Evolutionary conservation across 345 rosid species (phyloP).

Genomic region (Melaleuca quinquenervia): DNA sequence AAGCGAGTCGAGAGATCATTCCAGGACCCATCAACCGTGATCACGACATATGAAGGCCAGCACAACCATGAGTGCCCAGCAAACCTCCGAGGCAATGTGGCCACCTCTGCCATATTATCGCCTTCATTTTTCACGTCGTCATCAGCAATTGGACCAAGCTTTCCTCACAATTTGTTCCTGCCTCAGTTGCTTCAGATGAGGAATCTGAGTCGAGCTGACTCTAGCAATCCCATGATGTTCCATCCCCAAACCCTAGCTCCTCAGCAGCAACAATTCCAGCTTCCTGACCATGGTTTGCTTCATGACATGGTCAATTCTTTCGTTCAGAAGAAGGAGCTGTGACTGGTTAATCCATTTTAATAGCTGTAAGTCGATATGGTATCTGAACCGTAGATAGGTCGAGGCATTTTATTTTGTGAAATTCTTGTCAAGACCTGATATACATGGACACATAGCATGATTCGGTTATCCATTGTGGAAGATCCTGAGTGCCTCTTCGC

Average conservation of each 20-base stretch:
- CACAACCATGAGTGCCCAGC: conserved; percentile 1
- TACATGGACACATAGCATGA: neutral
- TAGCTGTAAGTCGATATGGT: neutral
- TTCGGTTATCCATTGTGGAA: neutral
- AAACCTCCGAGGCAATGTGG: neutral
- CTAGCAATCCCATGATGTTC: neutral
- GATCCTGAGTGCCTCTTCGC: neutral
- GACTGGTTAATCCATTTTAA: neutral
- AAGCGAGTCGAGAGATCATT: conserved; percentile 7
- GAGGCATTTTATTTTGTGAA: neutral
- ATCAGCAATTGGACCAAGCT: neutral
- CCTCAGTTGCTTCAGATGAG: neutral
- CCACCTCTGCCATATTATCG: neutral
- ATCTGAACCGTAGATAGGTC: neutral
- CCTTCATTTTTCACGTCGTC: neutral
- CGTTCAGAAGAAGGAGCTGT: neutral
- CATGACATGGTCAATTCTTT: neutral
- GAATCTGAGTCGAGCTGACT: neutral
- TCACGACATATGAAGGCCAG: conserved; percentile 7
- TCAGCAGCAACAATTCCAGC: neutral
- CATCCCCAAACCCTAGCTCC: neutral
- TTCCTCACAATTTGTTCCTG: neutral
- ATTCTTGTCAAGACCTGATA: neutral
- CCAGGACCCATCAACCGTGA: conserved; percentile 1
- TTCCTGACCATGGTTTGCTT: neutral